Conservation (phyloP, 257 asterid species). For the Ocimum tenuiflorum region DNA sequence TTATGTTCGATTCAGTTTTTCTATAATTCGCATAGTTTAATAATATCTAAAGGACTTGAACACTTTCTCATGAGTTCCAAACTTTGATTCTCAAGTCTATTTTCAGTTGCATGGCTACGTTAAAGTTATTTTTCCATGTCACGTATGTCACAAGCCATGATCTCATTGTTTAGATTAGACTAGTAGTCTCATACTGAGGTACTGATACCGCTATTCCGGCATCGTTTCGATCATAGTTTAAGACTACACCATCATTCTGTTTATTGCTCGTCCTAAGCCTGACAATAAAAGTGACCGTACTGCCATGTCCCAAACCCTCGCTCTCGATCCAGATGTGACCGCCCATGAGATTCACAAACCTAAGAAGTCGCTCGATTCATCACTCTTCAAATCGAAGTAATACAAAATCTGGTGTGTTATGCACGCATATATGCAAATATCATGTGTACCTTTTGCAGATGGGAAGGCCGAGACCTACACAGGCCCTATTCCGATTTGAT, state of each 20-base stretch:
- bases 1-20: too few relatives aligned
- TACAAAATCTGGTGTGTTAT: not conserved
- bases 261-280: slow-evolving; percentile 36
- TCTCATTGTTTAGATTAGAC: slow-evolving; percentile 3
- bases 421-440: too few relatives aligned
- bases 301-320: slow-evolving; percentile 54
- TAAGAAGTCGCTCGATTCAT: slow-evolving; percentile 4
- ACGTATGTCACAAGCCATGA: too few relatives aligned
- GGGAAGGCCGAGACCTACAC: slow-evolving; percentile 66
- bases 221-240: slow-evolving; percentile 8
- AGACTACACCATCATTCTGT: slow-evolving; percentile 14
- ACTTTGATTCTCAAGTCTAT: too few relatives aligned
- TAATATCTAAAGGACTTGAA: too few relatives aligned
- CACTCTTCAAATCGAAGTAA: not conserved
- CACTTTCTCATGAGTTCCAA: too few relatives aligned
- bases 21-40: too few relatives aligned
- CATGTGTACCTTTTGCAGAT: slow-evolving; percentile 54
- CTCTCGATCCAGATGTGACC: slow-evolving; percentile 66
- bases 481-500: slow-evolving; percentile 29
- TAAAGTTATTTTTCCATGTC: too few relatives aligned
- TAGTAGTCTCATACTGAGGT: slow-evolving; percentile 17
- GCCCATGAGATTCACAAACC: slow-evolving; percentile 62
- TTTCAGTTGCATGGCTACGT: too few relatives aligned
- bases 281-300: slow-evolving; percentile 38
- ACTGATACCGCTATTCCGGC: slow-evolving; percentile 4